Base-by-base conservation (phyloP, 2,329 filamentous ascomycete genomes). In the Ilyonectria mors-panacis region DNA sequence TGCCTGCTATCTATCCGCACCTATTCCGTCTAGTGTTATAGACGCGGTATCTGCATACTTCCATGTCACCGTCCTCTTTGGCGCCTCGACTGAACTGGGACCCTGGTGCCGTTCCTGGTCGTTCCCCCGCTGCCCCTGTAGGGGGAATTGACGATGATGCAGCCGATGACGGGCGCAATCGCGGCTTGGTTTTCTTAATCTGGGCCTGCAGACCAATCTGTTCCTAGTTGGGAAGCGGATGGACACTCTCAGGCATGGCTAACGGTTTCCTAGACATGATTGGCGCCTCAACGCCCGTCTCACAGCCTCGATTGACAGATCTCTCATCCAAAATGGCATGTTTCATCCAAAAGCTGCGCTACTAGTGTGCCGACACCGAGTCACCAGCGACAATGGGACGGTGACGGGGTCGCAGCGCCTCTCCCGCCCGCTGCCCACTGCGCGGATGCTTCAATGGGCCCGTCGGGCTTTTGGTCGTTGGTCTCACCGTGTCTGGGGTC, bases 111-210 rank as follows among this genome's bases (percentile, higher is more conserved):
- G 35, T 59, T 60, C 62, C 56, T 50, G 37, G 62, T 62, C 58
- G 50, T 56, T 61, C 42, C 48, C 44, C 57, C n/a, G 30, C 37
- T 60, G 47, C 48, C 54, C 59, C 59, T 63, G 51, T 42, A 59
- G 53, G 65, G 69, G 56, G 63, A 66, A 71, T 65, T 62, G 50
- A 58, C 56, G 67, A 59, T 72, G 69, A 73, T 71, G 69, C 63
- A 59, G 59, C 47, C 59, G 69, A 70, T 72, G 72, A 73, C 73
- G 70, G 73, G 66, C 67, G 70, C 67, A 60, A 64, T 75, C 65
- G 70, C 73, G 70, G 73, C 73, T 75, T 66, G 63, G 39, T 44
- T 59, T 67, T 65, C 65, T 63, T 61, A 57, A 73, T 74, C 69
- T 73, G 55, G 60, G 58, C 61, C 50, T 57, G 50, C 70, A 70